Conservation (phyloP, 306 rosid species). For the Pyrus pyrifolia region DNA sequence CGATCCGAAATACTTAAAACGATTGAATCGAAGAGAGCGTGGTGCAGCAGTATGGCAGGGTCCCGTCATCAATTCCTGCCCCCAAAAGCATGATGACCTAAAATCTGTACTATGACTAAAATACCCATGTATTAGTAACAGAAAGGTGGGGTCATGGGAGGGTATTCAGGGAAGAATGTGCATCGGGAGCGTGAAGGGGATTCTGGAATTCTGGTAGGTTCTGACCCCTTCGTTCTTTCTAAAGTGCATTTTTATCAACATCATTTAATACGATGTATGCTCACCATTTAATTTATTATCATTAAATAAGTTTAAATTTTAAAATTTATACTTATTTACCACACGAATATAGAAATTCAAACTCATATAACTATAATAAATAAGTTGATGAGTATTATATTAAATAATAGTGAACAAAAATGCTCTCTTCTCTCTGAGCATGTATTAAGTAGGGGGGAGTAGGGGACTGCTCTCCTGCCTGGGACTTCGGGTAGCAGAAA, state of each 20-base stretch:
- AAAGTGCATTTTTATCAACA: too few species aligned
- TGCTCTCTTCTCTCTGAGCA: not conserved
- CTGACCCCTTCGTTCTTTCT: not conserved
- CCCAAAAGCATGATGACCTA: not conserved
- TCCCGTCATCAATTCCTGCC: not conserved
- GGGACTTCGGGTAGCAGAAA: constrained; percentile 16
- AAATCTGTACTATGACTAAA: not conserved
- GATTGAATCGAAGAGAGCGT: not conserved
- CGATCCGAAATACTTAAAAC: not conserved
- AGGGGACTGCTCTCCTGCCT: not conserved
- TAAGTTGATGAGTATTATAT: too few species aligned
- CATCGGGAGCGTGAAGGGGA: not conserved
- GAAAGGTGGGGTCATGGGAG: not conserved
- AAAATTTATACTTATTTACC: too few species aligned
- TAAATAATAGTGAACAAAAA: too few species aligned
- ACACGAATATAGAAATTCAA: too few species aligned
- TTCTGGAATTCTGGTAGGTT: not conserved
- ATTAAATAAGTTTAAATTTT: too few species aligned
- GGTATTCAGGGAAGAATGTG: not conserved
- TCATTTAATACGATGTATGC: too few species aligned
- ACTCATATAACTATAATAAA: too few species aligned
- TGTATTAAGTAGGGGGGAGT: not conserved
- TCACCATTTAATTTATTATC: too few species aligned
- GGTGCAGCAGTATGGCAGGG: not conserved
- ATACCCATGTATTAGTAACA: not conserved